Percentiles rank a stretch among this genome's conserved stretches.
Conservation (phyloP, 148 eudicot genomes). For the Dianthus caryophyllus region DNA sequence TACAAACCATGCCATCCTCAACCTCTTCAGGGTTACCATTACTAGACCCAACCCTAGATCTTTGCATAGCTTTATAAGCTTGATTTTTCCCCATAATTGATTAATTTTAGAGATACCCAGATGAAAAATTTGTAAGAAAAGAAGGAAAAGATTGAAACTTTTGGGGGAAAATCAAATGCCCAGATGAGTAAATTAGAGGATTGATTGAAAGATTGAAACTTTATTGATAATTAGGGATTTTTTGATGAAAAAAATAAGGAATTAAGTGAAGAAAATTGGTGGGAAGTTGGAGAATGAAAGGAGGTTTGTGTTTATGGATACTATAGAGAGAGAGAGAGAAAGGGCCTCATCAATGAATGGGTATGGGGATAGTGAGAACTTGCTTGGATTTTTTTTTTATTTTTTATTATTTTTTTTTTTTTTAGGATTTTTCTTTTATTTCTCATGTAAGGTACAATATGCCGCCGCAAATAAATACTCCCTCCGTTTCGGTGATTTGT, state of each 20-base stretch:
- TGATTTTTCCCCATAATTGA: constrained; percentile 70
- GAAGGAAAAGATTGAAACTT: neutral
- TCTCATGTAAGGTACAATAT: no score
- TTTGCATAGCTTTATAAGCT: constrained; percentile 86
- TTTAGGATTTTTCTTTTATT: no score
- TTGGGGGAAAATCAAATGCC: constrained; percentile 17
- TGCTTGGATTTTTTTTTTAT: no score
- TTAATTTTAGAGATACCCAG: constrained; percentile 24
- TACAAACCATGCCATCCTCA: constrained; percentile 90
- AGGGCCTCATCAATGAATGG: no score
- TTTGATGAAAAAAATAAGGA: neutral
- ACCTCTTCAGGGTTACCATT: constrained; percentile 58
- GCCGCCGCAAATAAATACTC: no score
- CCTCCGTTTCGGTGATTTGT: no score
- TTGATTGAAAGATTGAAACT: neutral
- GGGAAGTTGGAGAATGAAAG: neutral
- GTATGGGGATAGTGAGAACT: no score
- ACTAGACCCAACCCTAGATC: constrained; percentile 60
- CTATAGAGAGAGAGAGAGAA: no score
- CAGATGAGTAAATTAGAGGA: neutral
- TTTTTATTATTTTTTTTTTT: no score
- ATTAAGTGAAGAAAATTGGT: constrained; percentile 6
- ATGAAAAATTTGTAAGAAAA: constrained; percentile 14
- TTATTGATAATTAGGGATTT: neutral
- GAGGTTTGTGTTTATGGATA: neutral